Evolutionary conservation across 164 flowering plant genomes (phyloP), one percentile per base, ranked within the genome.

Genomic region (Vitis rotundifolia): DNA sequence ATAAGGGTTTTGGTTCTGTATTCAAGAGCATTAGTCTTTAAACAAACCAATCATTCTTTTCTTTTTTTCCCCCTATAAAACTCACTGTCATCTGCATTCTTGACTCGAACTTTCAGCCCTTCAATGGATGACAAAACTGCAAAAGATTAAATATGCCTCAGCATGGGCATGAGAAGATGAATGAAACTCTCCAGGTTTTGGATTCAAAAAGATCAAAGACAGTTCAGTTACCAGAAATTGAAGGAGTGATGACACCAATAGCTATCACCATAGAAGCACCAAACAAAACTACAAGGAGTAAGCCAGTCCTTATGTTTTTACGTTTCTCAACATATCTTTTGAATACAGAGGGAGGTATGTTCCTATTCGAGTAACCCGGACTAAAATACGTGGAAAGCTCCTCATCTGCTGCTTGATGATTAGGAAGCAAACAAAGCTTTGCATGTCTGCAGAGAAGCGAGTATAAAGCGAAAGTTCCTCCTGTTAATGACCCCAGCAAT

Each of bases 401-500:
- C 76, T 90, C 91, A 76, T 90, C 93, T 1, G 87, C 89, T 31
- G 86, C 86, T 76, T 90, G 96, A 44, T 83, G 79, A 75, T 90
- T 88, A 22, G 91, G 91, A 65, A 86, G 86, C 75, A 87, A 72
- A 79, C 81, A 77, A 58, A 84, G 67, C 54, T 80, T 90, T 72
- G 87, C 90, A 76, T 86, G 89, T 69, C 93, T 76, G 65, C 89
- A 88, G 49, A 90, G 86, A 22, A 87, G 84, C 3, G 92, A 77
- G 69, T 90, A 90, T 37, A 90, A 66, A 48, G 93, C 91, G 80
- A 90, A 86, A 3, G 81, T 75, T n/a, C 93, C 93, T 57, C 96
- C 96, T 90, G 84, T 71, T 70, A 15, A 37, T 13, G 37, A 68
- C 19, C 49, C 59, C 53, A 72, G 65, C 12, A 68, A 44, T 3